Conservation (phyloP, 2,329 filamentous ascomycete species). For the Dothiorella sarmentorum region DNA sequence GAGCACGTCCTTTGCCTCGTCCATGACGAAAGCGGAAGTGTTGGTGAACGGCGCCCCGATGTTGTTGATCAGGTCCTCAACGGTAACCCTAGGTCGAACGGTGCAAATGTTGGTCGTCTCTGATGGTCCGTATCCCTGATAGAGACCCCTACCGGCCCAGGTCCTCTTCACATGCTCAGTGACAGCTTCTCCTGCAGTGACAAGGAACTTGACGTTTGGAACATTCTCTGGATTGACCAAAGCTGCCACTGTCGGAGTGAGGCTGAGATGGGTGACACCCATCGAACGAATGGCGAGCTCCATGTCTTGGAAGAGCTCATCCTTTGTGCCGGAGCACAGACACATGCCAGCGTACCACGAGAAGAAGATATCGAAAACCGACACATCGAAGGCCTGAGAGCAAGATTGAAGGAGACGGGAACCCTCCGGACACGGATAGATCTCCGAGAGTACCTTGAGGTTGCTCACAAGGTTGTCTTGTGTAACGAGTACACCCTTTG, state of each 20-base stretch:
- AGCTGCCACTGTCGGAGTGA: constrained; percentile 81
- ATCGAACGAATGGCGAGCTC: constrained; percentile 63
- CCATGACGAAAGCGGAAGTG: constrained; percentile 68
- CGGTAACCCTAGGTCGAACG: constrained; percentile 59
- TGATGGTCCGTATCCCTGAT: constrained; percentile 79
- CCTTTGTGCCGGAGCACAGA: constrained; percentile 71
- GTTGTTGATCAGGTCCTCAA: constrained; percentile 63
- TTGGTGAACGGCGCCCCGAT: constrained; percentile 73
- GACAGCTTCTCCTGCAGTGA: constrained; percentile 78
- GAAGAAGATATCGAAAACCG: constrained; percentile 88
- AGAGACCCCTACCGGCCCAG: constrained; percentile 67
- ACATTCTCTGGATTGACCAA: constrained; percentile 67
- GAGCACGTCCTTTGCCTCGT: constrained; percentile 34
- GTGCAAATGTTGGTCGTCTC: constrained; percentile 89
- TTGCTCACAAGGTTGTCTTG: constrained; percentile 75
- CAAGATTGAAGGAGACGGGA: constrained; percentile 76
- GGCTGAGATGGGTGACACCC: constrained; percentile 71
- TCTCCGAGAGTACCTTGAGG: constrained; percentile 59
- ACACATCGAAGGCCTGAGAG: constrained; percentile 81
- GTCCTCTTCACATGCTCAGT: constrained; percentile 65
- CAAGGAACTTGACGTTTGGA: constrained; percentile 68
- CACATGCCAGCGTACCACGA: constrained; percentile 75
- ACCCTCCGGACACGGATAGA: constrained; percentile 58
- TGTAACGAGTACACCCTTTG: constrained; percentile 76
- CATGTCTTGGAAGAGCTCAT: constrained; percentile 69